phyloP scores from a whole-genome alignment of 371 early-diverging fungal genomes.

The Syncephalis fuscata region DNA sequence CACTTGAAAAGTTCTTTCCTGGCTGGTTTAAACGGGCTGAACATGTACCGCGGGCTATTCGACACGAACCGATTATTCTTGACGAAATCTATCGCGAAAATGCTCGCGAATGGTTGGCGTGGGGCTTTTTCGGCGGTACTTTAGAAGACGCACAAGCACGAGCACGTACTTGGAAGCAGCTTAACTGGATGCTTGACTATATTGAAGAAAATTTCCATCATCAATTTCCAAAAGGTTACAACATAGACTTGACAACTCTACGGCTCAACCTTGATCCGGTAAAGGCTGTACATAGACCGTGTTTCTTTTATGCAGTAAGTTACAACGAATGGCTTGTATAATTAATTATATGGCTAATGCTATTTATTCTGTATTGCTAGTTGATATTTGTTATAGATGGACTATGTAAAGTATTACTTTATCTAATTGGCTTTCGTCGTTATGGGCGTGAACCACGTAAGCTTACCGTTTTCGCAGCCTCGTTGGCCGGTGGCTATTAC shows the following conservation, averaged over 20 bases:
- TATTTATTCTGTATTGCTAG: neutral
- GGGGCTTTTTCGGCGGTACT: neutral
- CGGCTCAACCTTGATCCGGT: constrained; percentile 43
- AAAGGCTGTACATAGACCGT: constrained; percentile 41
- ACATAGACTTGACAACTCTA: constrained; percentile 28
- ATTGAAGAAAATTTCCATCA: constrained; percentile 22
- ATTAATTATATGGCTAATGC: neutral
- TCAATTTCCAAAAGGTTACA: constrained; percentile 28
- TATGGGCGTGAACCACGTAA: neutral
- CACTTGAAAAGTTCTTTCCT: constrained; percentile 1
- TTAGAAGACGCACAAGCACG: neutral
- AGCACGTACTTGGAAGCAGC: neutral
- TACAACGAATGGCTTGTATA: too few relatives aligned
- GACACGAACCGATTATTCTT: neutral
- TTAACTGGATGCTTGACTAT: constrained; percentile 22
- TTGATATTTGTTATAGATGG: neutral
- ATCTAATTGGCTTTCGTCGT: neutral
- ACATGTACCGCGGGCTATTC: neutral
- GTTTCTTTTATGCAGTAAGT: constrained; percentile 33
- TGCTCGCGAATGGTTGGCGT: constrained; percentile 2
- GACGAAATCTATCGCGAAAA: constrained; percentile 2
- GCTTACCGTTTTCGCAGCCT: neutral
- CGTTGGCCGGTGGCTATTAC: neutral
- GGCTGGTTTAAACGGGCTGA: constrained; percentile 2
- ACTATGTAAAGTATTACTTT: neutral